These are phyloP conservation scores for Penstemon eatonii DNA, from an alignment of 257 asterid genomes.

Conservation along the genomic window DNA sequence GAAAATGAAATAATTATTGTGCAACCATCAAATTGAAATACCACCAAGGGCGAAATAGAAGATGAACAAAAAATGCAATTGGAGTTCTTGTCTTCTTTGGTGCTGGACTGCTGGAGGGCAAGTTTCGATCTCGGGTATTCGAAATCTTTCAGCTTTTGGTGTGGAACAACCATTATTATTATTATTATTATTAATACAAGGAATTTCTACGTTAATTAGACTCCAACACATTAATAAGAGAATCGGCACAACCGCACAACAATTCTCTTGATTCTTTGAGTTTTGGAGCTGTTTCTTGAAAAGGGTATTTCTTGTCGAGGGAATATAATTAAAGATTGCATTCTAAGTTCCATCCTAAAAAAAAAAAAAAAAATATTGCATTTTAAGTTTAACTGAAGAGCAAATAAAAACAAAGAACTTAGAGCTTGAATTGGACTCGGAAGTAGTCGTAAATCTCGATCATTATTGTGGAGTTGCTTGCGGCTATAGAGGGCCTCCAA, in stretches of 20 bases:
- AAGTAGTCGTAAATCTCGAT: too few relatives aligned
- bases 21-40: too few relatives aligned
- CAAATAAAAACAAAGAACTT: too few relatives aligned
- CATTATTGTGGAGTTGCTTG: too few relatives aligned
- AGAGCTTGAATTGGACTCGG: too few relatives aligned
- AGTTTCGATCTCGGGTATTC: constrained; percentile 50
- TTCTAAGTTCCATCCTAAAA: too few relatives aligned
- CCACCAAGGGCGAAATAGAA: too few relatives aligned
- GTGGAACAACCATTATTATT: constrained; percentile 34
- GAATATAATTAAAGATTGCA: too few relatives aligned
- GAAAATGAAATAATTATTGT: background rate
- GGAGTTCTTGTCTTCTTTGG: constrained; percentile 27
- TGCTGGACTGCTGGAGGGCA: constrained; percentile 67
- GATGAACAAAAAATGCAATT: too few relatives aligned
- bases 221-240: background rate
- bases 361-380: too few relatives aligned
- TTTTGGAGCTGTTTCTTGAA: constrained; percentile 9
- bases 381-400: too few relatives aligned
- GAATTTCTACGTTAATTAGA: background rate
- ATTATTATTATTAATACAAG: background rate
- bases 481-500: too few relatives aligned
- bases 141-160: constrained; percentile 47
- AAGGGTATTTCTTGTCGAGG: background rate
- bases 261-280: background rate
- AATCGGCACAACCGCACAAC: background rate